Evolutionary conservation across 176 grass and related monocot genomes (phyloP), one percentile per base, ranked within the genome.

Genomic region (Canna indica): DNA sequence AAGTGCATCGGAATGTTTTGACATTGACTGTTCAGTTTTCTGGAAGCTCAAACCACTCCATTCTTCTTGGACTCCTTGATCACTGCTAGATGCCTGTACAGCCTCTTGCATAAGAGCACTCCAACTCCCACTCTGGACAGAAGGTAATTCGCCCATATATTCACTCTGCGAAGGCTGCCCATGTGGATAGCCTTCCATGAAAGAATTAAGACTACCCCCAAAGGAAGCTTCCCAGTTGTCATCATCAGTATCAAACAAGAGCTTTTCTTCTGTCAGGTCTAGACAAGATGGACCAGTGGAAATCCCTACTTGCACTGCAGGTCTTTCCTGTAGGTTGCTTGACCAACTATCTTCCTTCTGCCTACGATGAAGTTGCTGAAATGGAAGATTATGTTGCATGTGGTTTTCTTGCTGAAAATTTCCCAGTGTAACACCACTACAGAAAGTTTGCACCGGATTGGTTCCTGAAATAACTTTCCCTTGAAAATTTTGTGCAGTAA

Each of bases 61-160:
- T 76, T 87, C 84, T 82, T 92, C 93, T 70, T 97, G 88, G 27
- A 83, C 74, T 72, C 69, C 85, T 71, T 84, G 84, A 20, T 92
- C 84, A 81, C 86, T 97, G 73, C 79, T 85, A 44, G 88, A 87
- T 75, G 77, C 83, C 73, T 97, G 86, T 63, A 97, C 59, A 0
- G 93, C 89, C 36, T 97, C 88, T 79, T 97, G 93, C 93, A 97
- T 92, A 73, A 97, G 88, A 44, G 93, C 93, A 71, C 93, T 97
- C 93, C 93, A 97, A 62, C 88, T 97, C 68, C 93, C 88, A 69
- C 88, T 87, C 75, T 90, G 86, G 27, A 85, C 42, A 79, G 93
- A 89, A 73, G 88, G 78, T 64, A 83, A 79, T 74, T 78, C 74
- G 57, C 85, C 83, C 74, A 76, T 70, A 62, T 83, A 84, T 73